Conservation (phyloP, 108 stramenopile genomes). For the Skeletonema tropicum region DNA sequence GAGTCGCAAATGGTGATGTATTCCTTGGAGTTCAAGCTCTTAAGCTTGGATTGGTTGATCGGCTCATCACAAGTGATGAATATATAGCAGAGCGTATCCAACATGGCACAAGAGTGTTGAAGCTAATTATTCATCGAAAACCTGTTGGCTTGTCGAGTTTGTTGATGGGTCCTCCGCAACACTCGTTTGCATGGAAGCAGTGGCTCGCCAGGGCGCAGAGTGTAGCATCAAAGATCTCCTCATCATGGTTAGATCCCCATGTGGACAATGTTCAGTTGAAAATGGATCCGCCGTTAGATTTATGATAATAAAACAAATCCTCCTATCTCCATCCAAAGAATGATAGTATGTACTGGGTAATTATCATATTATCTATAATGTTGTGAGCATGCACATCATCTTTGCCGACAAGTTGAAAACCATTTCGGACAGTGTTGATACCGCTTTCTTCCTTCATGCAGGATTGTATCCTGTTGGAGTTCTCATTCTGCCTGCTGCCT, state of each 20-base stretch:
- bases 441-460: no score
- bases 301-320: background rate
- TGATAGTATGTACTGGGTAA: no score
- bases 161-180: slow-evolving; percentile 14
- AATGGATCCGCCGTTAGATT: background rate
- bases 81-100: slow-evolving; percentile 66
- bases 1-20: slow-evolving; percentile 74
- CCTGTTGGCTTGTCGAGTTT: slow-evolving; percentile 23
- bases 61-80: slow-evolving; percentile 79
- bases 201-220: background rate
- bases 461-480: no score
- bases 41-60: slow-evolving; percentile 71
- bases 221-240: background rate
- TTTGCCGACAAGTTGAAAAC: no score
- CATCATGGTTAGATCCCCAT: background rate
- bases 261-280: background rate
- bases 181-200: background rate
- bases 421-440: no score
- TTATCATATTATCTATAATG: no score
- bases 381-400: no score
- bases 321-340: background rate
- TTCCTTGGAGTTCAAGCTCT: slow-evolving; percentile 80
- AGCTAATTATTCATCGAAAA: slow-evolving; percentile 54
- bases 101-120: slow-evolving; percentile 66
- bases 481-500: no score